Evolutionary conservation across 768 basidiomycete genomes (phyloP).

Genomic region (Paxillus ammoniavirescens): DNA sequence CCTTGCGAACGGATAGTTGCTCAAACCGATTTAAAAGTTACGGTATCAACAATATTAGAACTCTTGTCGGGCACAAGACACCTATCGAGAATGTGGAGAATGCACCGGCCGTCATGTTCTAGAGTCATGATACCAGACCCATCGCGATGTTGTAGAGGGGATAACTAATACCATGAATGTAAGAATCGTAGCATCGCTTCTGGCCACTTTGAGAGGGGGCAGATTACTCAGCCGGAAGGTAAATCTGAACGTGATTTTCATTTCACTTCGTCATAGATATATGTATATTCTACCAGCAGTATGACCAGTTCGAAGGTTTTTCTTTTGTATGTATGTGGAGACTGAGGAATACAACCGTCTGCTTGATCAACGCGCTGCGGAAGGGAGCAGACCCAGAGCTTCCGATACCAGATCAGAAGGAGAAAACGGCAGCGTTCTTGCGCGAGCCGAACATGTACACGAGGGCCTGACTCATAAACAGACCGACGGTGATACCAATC

Average conservation of each 20-base stretch:
- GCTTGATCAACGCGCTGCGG: too few species aligned
- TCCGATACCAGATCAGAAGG: constrained; percentile 47
- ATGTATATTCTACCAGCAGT: constrained; percentile 4
- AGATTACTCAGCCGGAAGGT: neutral
- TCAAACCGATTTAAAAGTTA: constrained; percentile 52
- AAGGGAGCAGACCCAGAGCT: neutral
- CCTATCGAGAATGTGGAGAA: constrained; percentile 86
- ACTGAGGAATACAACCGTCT: too few species aligned
- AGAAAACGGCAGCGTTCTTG: constrained; percentile 85
- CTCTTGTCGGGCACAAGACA: constrained; percentile 96
- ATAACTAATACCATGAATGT: constrained; percentile 5
- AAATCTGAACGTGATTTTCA: neutral
- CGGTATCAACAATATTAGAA: constrained; percentile 95
- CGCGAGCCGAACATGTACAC: constrained; percentile 84
- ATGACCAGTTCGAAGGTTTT: neutral
- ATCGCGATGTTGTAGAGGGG: neutral
- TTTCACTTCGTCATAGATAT: neutral
- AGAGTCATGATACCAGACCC: constrained; percentile 25
- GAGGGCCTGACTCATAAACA: constrained; percentile 85
- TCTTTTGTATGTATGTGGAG: constrained; percentile 3
- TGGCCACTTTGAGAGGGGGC: neutral
- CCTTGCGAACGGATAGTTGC: neutral
- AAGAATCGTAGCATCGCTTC: neutral
- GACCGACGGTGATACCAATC: constrained; percentile 85
- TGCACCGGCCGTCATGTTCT: constrained; percentile 90